These are phyloP conservation scores for Neoboletus brunneissimus DNA, from an alignment of 768 basidiomycete species.

Conservation along the genomic window DNA sequence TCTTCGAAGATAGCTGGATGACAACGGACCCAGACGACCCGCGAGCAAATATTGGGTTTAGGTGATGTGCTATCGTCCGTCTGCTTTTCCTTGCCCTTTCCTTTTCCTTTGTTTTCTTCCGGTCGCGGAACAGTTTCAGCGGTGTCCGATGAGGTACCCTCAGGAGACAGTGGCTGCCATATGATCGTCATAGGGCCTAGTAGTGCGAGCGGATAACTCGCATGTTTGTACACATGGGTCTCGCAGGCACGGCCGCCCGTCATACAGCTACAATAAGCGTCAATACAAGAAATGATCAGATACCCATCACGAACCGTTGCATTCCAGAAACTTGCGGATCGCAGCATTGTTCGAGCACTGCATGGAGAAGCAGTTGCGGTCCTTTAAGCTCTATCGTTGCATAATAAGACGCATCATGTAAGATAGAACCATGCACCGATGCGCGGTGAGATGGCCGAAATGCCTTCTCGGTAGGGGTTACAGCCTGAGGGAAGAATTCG, in stretches of 20 bases:
- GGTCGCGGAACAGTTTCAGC: background rate
- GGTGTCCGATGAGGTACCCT: background rate
- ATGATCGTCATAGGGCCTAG: slow-evolving; percentile 71
- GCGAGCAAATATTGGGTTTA: slow-evolving; percentile 15
- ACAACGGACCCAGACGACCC: slow-evolving; percentile 70
- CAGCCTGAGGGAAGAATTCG: slow-evolving; percentile 46
- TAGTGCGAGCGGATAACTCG: slow-evolving; percentile 63
- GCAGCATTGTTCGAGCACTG: slow-evolving; percentile 52
- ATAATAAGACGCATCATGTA: slow-evolving; percentile 89
- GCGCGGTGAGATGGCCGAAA: slow-evolving; percentile 92
- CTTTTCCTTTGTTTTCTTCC: slow-evolving; percentile 9
- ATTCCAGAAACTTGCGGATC: slow-evolving; percentile 68
- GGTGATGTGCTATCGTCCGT: slow-evolving; percentile 15
- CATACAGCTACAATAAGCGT: slow-evolving; percentile 46
- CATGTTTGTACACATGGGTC: slow-evolving; percentile 62
- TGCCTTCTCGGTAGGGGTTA: slow-evolving; percentile 86
- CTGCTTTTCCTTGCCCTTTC: slow-evolving; percentile 31
- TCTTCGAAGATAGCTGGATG: slow-evolving; percentile 73
- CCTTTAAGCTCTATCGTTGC: slow-evolving; percentile 74
- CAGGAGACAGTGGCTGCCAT: slow-evolving; percentile 53
- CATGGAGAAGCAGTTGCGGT: slow-evolving; percentile 50
- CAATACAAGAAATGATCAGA: background rate
- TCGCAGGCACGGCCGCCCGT: slow-evolving; percentile 65
- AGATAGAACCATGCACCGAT: slow-evolving; percentile 75
- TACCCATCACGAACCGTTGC: slow-evolving; percentile 44